Conservation (phyloP, 148 eudicot species). For the Rhododendron ovatum region DNA sequence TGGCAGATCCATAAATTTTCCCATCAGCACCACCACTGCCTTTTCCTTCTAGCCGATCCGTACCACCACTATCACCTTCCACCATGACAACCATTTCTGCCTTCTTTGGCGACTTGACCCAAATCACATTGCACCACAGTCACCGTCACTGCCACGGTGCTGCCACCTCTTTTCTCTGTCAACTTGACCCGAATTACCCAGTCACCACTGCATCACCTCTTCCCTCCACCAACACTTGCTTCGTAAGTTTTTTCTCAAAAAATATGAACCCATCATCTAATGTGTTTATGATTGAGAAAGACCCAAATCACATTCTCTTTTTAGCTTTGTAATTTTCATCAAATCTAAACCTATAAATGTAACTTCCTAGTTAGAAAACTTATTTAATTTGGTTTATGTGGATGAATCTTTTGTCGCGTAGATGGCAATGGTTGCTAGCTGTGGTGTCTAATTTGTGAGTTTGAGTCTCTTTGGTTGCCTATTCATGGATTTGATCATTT, state of each 20-base stretch:
- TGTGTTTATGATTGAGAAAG: not conserved
- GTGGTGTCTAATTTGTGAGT: not conserved
- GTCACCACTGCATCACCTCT: not conserved
- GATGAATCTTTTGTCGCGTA: not conserved
- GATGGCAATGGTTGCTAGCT: not conserved
- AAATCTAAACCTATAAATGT: not conserved
- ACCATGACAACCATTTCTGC: not conserved
- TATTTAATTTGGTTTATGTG: not conserved
- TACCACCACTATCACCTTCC: not conserved
- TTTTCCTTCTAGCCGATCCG: not conserved
- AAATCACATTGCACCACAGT: not conserved
- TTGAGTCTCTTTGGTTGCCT: not conserved
- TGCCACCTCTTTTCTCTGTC: not conserved
- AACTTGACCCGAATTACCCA: not conserved
- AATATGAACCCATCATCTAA: too few relatives aligned
- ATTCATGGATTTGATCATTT: not conserved
- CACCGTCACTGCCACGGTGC: not conserved
- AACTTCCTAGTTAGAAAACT: not conserved
- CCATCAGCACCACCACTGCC: not conserved
- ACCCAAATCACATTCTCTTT: not conserved
- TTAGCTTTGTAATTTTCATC: not conserved
- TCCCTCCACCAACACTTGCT: not conserved
- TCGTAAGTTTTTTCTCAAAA: not conserved
- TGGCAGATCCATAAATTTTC: not conserved
- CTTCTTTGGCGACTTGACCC: not conserved